Evolutionary conservation across 176 grass and related monocot species (phyloP).

Genomic region (Stipa capillata): DNA sequence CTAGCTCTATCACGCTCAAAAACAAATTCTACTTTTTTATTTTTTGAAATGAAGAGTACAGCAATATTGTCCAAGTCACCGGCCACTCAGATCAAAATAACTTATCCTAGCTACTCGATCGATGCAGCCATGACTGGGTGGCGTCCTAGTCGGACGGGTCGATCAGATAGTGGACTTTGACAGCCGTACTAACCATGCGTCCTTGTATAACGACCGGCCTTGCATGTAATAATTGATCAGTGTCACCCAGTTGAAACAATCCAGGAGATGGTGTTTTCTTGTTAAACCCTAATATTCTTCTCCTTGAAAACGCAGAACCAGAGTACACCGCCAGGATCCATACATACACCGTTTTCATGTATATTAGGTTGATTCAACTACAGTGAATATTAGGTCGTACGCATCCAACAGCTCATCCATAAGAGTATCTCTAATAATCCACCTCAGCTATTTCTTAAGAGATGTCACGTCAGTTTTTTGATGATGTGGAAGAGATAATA

Average conservation of each 20-base stretch:
- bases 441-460: no score
- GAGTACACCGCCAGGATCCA: background rate
- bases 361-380: no score
- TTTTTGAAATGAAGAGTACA: no score
- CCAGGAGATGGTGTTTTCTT: background rate
- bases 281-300: background rate
- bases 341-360: background rate
- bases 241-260: background rate
- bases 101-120: background rate
- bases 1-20: no score
- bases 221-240: background rate
- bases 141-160: constrained; percentile 1
- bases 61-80: no score
- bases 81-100: no score
- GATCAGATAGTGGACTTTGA: constrained; percentile 5
- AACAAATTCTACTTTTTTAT: no score
- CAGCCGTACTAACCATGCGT: background rate
- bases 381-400: no score
- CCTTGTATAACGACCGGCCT: background rate
- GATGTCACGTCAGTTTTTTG: no score
- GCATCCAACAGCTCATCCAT: no score
- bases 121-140: background rate
- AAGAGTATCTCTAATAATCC: no score
- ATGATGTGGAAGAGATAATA: no score
- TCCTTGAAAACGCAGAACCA: background rate